Evolutionary conservation across 1,284 basidiomycete genomes (phyloP).

Genomic region (Peniophora sp.): DNA sequence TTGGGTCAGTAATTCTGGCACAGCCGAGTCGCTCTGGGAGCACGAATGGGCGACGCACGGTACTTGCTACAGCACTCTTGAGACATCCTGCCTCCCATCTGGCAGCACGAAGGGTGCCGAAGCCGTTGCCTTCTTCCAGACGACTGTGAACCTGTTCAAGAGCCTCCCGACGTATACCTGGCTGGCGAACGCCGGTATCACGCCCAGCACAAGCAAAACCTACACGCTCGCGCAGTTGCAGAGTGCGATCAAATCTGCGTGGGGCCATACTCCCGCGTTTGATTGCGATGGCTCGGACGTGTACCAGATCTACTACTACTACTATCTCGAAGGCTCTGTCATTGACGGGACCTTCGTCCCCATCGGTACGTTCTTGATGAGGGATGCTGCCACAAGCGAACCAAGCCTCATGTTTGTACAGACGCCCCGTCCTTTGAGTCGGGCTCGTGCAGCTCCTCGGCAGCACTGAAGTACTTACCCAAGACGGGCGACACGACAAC

Average conservation of each 20-base stretch:
- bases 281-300: conserved; percentile 43
- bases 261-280: conserved; percentile 49
- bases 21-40: conserved; percentile 65
- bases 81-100: conserved; percentile 48
- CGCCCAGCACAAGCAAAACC: conserved; percentile 40
- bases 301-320: conserved; percentile 58
- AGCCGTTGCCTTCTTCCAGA: conserved; percentile 68
- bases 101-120: conserved; percentile 54
- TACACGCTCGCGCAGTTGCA: conserved; percentile 45
- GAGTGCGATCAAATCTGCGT: conserved; percentile 45
- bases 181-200: conserved; percentile 65
- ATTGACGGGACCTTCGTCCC: conserved; percentile 58
- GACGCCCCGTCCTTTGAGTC: conserved; percentile 36
- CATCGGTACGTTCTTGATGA: conserved; percentile 35
- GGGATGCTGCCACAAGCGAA: too few relatives aligned
- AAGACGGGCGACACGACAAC: conserved; percentile 33
- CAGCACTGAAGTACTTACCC: conserved; percentile 57
- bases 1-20: conserved; percentile 59
- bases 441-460: conserved; percentile 43
- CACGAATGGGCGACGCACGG: conserved; percentile 71
- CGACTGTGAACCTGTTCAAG: conserved; percentile 58
- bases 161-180: conserved; percentile 66
- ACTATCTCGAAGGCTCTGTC: conserved; percentile 56
- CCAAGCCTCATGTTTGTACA: conserved; percentile 15
- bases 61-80: conserved; percentile 65